Base-by-base conservation (phyloP, 1,139 yeast species). In the Zygoascus sp. region DNA sequence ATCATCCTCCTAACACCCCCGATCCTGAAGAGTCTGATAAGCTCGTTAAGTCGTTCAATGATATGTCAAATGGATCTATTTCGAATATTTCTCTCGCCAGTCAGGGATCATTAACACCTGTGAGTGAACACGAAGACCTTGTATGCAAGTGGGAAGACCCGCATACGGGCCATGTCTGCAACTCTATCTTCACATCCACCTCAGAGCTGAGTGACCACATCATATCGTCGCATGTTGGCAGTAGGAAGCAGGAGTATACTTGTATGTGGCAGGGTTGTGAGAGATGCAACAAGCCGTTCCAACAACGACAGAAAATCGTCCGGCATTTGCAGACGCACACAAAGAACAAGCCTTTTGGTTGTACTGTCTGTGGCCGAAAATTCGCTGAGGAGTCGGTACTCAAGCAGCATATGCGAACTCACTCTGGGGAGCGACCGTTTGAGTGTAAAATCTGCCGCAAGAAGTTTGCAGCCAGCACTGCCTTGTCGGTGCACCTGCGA, bases 311-410 rank as follows among this genome's bases (percentile, higher is more conserved):
- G 58, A 92, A 92, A 64, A 70, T 89, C 15, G 67, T 84, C 22
- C 77, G 98, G 41, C 98, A 92, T 65, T 69, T 92, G 41, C 94
- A 85, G 62, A 82, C 84, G 2, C 98, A 92, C 64, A 87, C 97
- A 0, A 81, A 83, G 52, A 80, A 83, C 64, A 83, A 81, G 60
- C 96, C 96, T 0, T 84, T 77, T 61, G 66, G 69, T 52, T 89
- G 97, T 65, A 64, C 72, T 3, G 64, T 76, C 1, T 89, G 97
- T 63, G 79, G 79, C 7, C 79, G 82, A 49, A 63, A 72, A 16
- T 89, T 90, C 67, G 84, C 87, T 8, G 83, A 81, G 20, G 82
- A 79, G 39, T 63, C 79, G 21, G 79, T 81, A 73, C 68, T 85
- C 44, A 71, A 74, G 42, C 89, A 82, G 60, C 97, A 90, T 63